These are phyloP conservation scores for Arctium lappa DNA, from an alignment of 129 eudicot species.

Conservation along the genomic window DNA sequence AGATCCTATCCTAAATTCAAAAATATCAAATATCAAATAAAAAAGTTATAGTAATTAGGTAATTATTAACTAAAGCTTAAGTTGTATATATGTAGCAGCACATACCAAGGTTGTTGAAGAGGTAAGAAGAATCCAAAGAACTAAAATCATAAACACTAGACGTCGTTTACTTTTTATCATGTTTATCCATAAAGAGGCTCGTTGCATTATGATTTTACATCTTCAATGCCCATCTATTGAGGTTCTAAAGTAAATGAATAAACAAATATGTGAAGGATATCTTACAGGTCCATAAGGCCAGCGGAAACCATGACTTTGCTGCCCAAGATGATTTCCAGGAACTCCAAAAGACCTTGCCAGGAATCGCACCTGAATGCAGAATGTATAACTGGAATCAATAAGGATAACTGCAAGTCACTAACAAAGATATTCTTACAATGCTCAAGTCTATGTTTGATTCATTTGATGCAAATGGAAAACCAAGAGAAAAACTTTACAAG, in stretches of 20 bases:
- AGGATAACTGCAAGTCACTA: not conserved
- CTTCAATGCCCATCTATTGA: not conserved
- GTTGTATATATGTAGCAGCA: not conserved
- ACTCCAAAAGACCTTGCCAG: constrained; percentile 92
- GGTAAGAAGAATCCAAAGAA: not conserved
- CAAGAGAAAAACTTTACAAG: not conserved
- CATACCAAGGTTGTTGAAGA: not conserved
- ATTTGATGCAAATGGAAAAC: not conserved
- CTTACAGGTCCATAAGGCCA: constrained; percentile 99
- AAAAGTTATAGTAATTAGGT: not conserved
- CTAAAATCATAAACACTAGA: constrained; percentile 7
- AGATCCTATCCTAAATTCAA: not conserved
- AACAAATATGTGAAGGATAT: not conserved
- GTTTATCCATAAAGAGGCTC: not conserved
- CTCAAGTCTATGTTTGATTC: not conserved
- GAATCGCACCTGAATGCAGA: constrained; percentile 73
- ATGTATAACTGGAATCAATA: not conserved
- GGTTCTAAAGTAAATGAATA: not conserved
- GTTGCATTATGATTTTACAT: not conserved
- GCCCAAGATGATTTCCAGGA: constrained; percentile 99
- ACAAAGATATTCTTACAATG: not conserved
- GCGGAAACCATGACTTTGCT: constrained; percentile 99
- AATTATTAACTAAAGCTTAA: not conserved
- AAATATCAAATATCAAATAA: not conserved
- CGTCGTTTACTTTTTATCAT: not conserved